Conservation (phyloP, 352 stramenopile genomes). For the Aphanomyces stellatus region DNA sequence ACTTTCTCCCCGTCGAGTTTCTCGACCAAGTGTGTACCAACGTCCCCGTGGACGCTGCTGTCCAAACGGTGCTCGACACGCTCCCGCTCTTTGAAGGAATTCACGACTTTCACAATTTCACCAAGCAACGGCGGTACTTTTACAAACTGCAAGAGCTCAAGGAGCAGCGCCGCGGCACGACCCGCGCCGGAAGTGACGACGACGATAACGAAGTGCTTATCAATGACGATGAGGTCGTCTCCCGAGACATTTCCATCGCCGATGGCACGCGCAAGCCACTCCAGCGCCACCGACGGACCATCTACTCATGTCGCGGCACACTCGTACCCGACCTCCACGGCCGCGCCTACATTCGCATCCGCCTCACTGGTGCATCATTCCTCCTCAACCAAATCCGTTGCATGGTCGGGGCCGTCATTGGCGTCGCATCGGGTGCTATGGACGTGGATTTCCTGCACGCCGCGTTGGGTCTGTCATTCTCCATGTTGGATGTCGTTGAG, state of each 20-base stretch:
- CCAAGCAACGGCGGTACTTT: constrained; percentile 65
- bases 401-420: constrained; percentile 82
- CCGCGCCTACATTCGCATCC: constrained; percentile 57
- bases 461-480: constrained; percentile 42
- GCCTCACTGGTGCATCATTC: constrained; percentile 77
- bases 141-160: constrained; percentile 58
- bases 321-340: constrained; percentile 50
- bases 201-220: constrained; percentile 10
- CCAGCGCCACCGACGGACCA: constrained; percentile 54
- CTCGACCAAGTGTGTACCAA: constrained; percentile 17
- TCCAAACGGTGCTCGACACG: constrained; percentile 11
- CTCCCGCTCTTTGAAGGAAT: constrained; percentile 64
- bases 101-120: constrained; percentile 90
- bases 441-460: constrained; percentile 54
- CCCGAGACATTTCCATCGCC: constrained; percentile 5
- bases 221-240: constrained; percentile 17
- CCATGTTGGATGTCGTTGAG: no score
- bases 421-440: constrained; percentile 69
- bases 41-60: constrained; percentile 28
- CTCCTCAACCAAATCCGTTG: constrained; percentile 87
- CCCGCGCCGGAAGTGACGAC: not conserved
- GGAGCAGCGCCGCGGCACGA: constrained; percentile 5
- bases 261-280: constrained; percentile 39
- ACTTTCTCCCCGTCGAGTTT: constrained; percentile 82
- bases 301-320: constrained; percentile 67